Conservation (phyloP, 1,284 basidiomycete species). For the Moesziomyces sp. region DNA sequence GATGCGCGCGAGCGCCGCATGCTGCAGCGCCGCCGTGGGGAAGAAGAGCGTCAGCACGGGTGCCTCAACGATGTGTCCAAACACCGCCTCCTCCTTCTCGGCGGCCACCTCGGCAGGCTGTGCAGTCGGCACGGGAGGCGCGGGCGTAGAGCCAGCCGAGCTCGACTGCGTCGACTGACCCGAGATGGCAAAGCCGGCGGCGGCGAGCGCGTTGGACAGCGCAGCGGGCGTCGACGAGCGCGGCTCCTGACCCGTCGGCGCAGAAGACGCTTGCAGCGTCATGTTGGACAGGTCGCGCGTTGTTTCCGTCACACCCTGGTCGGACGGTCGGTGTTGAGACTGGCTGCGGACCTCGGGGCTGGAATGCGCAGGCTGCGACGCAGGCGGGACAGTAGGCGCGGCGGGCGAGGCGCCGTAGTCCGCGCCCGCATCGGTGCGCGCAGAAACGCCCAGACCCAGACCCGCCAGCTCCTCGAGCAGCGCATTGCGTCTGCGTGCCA, state of each 20-base stretch:
- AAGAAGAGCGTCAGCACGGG: slow-evolving; percentile 62
- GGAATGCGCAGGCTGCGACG: neutral
- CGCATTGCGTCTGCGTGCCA: slow-evolving; percentile 33
- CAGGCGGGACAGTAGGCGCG: neutral
- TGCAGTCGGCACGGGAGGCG: slow-evolving; percentile 10
- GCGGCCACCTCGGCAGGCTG: slow-evolving; percentile 1
- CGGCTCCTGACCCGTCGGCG: neutral
- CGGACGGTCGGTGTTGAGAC: neutral
- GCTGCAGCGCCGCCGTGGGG: slow-evolving; percentile 45
- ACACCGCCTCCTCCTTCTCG: slow-evolving; percentile 23
- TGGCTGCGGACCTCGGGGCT: neutral
- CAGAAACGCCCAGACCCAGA: slow-evolving; percentile 23
- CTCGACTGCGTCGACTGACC: neutral
- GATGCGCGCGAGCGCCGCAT: slow-evolving; percentile 58
- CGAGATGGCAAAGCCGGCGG: slow-evolving; percentile 23
- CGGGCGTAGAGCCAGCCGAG: slow-evolving; percentile 11
- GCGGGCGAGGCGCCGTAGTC: neutral
- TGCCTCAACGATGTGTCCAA: slow-evolving; percentile 38
- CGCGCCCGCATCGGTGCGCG: slow-evolving; percentile 7
- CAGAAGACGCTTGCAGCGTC: slow-evolving; percentile 7
- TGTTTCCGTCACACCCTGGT: neutral
- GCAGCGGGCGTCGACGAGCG: slow-evolving; percentile 9
- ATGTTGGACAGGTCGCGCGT: slow-evolving; percentile 11
- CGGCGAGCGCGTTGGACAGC: slow-evolving; percentile 19
- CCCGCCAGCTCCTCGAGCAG: slow-evolving; percentile 43